Conservation (phyloP, 352 stramenopile genomes). For the Phytophthora pinifolia region DNA sequence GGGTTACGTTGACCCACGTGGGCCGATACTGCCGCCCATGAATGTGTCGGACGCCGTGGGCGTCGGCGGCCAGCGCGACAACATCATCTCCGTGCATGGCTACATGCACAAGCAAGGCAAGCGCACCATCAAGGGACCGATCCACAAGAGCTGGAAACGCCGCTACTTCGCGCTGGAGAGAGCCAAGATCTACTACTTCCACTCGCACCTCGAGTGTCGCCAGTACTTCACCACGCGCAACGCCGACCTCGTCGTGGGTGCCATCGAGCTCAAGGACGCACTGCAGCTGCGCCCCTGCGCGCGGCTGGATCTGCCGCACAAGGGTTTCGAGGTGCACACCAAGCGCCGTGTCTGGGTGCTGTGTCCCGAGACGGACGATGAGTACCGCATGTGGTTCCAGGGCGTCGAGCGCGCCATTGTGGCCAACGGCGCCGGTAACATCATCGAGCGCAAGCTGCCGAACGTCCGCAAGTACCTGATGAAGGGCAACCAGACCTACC, state of each 20-base stretch:
- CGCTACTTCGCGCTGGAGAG: constrained; percentile 87
- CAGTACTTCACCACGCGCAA: constrained; percentile 89
- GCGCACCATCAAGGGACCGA: constrained; percentile 83
- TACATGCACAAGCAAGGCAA: constrained; percentile 92
- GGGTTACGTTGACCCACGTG: constrained; percentile 67
- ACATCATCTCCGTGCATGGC: constrained; percentile 88
- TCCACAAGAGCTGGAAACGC: constrained; percentile 88
- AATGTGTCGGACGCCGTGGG: constrained; percentile 76
- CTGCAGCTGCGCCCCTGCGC: constrained; percentile 80
- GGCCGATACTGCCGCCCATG: constrained; percentile 59
- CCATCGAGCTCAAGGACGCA: constrained; percentile 83
- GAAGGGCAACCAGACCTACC: constrained; percentile 85
- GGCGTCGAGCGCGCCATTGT: constrained; percentile 80
- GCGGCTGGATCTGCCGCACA: constrained; percentile 78
- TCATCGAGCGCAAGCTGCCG: constrained; percentile 84
- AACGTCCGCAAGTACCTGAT: constrained; percentile 90
- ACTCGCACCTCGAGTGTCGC: constrained; percentile 81
- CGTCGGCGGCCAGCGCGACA: constrained; percentile 56
- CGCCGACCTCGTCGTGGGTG: constrained; percentile 75
- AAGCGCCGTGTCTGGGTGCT: constrained; percentile 88
- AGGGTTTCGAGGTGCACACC: constrained; percentile 81
- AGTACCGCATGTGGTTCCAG: constrained; percentile 89
- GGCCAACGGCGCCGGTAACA: constrained; percentile 72
- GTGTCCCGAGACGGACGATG: constrained; percentile 82
- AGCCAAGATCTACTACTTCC: constrained; percentile 90